phyloP scores from a whole-genome alignment of 192 early-diverging fungal genomes.

The Backusella luteola region DNA sequence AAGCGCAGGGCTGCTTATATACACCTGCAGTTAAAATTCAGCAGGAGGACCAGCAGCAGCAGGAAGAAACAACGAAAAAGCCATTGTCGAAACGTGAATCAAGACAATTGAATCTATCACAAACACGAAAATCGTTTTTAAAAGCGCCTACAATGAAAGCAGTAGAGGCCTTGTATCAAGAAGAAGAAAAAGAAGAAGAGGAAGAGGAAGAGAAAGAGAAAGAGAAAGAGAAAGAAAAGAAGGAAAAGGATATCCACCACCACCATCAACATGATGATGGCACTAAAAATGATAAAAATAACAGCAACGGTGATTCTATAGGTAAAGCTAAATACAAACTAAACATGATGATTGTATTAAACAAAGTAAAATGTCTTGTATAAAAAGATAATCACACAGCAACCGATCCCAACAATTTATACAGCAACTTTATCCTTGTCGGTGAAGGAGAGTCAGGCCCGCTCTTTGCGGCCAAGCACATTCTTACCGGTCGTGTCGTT shows the following conservation, averaged over 20 bases:
- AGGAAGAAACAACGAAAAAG: not conserved
- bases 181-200: not conserved
- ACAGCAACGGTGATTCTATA: not conserved
- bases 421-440: conserved; percentile 83
- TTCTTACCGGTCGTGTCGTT: conserved; percentile 39
- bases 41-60: not conserved
- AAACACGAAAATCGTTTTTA: not conserved
- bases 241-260: not conserved
- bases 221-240: not conserved
- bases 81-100: conserved; percentile 1
- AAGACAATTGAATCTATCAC: conserved; percentile 1
- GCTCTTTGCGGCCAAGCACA: conserved; percentile 79
- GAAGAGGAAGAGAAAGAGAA: not conserved
- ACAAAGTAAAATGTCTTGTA: not conserved
- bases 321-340: not conserved
- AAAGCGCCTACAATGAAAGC: conserved; percentile 5
- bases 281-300: too few species aligned
- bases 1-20: not conserved
- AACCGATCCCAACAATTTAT: conserved; percentile 73
- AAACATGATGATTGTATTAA: conserved; percentile 22
- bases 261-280: too few species aligned
- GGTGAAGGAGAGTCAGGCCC: conserved; percentile 93
- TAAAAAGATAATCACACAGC: conserved; percentile 52
- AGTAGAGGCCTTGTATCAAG: not conserved
- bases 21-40: not conserved